These are phyloP conservation scores for Coniferiporia weirii DNA, from an alignment of 1,284 basidiomycete genomes.

Conservation along the genomic window DNA sequence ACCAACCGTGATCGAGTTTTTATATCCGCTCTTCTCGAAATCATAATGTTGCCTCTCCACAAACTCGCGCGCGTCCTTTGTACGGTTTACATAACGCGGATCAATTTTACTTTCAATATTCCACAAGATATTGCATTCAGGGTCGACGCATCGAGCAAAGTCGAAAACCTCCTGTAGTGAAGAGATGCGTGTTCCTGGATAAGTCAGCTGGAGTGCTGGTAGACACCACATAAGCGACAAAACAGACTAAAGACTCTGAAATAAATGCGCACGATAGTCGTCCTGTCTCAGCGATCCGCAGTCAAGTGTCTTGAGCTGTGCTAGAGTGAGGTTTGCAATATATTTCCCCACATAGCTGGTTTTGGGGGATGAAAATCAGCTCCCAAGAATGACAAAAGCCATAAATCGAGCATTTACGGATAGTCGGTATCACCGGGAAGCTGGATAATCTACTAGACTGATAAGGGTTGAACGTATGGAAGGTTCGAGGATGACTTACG, in stretches of 20 bases:
- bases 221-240: not conserved
- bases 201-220: constrained; percentile 56
- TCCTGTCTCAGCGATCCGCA: constrained; percentile 66
- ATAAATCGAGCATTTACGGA: constrained; percentile 33
- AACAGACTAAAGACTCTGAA: not conserved
- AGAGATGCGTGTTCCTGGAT: constrained; percentile 63
- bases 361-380: not conserved
- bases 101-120: constrained; percentile 82
- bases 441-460: constrained; percentile 28
- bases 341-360: constrained; percentile 57
- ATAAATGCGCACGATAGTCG: constrained; percentile 45
- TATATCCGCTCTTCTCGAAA: constrained; percentile 54
- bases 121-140: constrained; percentile 52
- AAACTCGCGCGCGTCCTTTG: constrained; percentile 60
- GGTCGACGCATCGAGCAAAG: constrained; percentile 69
- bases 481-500: constrained; percentile 33
- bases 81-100: constrained; percentile 48
- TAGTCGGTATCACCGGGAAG: constrained; percentile 50
- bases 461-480: not conserved
- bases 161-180: constrained; percentile 71
- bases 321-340: constrained; percentile 70
- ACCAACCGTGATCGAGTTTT: constrained; percentile 54
- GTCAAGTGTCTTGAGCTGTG: constrained; percentile 72
- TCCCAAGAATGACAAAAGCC: constrained; percentile 2
- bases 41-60: constrained; percentile 55